phyloP scores from a whole-genome alignment of 2,329 filamentous ascomycete genomes.

The Sordariomycetes sp. region DNA sequence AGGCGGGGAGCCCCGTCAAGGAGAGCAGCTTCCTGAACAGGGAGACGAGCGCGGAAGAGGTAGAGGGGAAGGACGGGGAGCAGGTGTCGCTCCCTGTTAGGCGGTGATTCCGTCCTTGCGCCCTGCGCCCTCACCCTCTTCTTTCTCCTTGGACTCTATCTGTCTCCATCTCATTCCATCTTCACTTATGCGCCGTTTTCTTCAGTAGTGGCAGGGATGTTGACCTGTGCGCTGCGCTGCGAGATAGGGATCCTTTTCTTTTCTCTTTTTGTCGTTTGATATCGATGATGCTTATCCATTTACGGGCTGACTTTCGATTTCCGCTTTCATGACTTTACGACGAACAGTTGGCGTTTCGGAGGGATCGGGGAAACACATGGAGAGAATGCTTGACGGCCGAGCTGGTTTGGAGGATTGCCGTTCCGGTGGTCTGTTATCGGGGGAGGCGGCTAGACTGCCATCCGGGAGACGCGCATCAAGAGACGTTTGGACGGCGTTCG shows the following conservation, averaged over 20 bases:
- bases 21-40: slow-evolving; percentile 80
- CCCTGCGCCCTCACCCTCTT: too few species aligned
- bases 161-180: neutral
- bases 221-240: neutral
- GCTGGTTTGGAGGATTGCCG: neutral
- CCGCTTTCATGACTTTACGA: neutral
- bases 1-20: slow-evolving; percentile 74
- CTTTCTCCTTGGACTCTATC: neutral
- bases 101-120: neutral
- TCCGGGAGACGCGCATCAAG: neutral
- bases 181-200: neutral
- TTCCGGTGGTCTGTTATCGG: neutral
- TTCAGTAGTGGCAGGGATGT: neutral
- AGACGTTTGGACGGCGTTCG: neutral
- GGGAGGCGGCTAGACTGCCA: neutral
- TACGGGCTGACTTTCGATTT: neutral
- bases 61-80: slow-evolving; percentile 20
- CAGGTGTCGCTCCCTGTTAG: slow-evolving; percentile 1
- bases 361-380: neutral
- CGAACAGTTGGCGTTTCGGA: neutral
- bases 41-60: slow-evolving; percentile 51
- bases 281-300: slow-evolving; percentile 1
- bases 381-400: neutral
- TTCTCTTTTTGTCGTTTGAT: slow-evolving; percentile 2
- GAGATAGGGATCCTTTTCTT: slow-evolving; percentile 2